Evolutionary conservation across 148 eudicot species (phyloP).

Genomic region (Amaranthus palmeri): DNA sequence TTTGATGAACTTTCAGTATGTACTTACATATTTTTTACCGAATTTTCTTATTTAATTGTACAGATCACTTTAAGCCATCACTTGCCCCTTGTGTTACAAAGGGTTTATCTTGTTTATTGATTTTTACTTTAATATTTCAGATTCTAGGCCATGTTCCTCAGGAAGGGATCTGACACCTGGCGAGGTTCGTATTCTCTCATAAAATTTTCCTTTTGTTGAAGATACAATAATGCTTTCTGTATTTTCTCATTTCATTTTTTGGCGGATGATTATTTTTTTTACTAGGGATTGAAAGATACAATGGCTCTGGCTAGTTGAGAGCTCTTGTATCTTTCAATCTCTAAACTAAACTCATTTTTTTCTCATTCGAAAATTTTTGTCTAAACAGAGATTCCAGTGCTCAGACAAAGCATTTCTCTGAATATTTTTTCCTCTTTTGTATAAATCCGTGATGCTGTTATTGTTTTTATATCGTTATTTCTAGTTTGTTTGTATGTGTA

Average conservation of each 20-base stretch:
- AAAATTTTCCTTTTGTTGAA: neutral
- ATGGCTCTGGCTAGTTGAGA: too few species aligned
- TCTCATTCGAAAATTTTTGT: neutral
- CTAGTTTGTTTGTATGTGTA: neutral
- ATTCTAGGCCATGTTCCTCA: slow-evolving; percentile 38
- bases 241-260: neutral
- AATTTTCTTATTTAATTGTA: neutral
- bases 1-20: neutral
- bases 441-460: neutral
- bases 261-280: neutral
- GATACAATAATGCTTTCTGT: neutral
- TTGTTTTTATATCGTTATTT: neutral
- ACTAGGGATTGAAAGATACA: too few species aligned
- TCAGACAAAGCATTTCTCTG: neutral
- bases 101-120: neutral
- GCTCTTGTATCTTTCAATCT: too few species aligned
- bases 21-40: neutral
- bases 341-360: neutral
- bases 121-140: slow-evolving; percentile 34
- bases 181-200: slow-evolving; percentile 39
- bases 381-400: neutral
- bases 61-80: neutral
- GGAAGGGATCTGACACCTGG: slow-evolving; percentile 36
- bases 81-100: neutral
- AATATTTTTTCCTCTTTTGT: neutral